Percentiles rank a stretch among this genome's conserved stretches.
Evolutionary conservation across 139 green algal species (phyloP).

Genomic region (Penium margaritaceum): DNA sequence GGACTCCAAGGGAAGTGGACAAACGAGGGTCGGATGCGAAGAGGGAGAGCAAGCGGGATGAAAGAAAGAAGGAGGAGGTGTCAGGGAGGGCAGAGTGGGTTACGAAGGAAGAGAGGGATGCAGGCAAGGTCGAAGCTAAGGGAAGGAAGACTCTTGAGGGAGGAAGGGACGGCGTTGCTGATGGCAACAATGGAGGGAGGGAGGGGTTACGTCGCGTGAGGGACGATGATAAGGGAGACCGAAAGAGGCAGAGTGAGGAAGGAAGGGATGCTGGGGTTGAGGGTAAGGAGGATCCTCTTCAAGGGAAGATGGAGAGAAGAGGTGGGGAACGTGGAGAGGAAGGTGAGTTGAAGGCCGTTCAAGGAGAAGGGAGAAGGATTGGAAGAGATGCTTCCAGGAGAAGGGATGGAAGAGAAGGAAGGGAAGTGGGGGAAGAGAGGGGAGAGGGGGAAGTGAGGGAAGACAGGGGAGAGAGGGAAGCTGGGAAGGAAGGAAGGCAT

Average conservation of each 20-base stretch:
- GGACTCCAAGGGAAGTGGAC: neutral
- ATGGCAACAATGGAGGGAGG: neutral
- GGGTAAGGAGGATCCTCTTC: too few relatives aligned
- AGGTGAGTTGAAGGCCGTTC: neutral
- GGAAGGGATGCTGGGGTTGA: conserved; percentile 6
- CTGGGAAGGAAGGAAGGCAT: neutral
- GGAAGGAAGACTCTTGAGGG: neutral
- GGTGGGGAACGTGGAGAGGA: neutral
- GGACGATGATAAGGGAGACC: neutral
- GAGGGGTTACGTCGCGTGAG: neutral
- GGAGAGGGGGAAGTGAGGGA: neutral
- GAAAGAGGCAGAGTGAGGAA: neutral
- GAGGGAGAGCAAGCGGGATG: neutral
- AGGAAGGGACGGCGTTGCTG: too few relatives aligned
- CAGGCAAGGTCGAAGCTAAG: too few relatives aligned
- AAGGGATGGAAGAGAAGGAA: neutral
- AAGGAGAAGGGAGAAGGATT: neutral
- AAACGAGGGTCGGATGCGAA: neutral
- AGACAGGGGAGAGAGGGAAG: neutral
- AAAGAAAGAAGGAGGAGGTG: neutral
- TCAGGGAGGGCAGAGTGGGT: neutral
- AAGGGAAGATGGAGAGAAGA: too few relatives aligned
- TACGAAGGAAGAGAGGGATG: neutral
- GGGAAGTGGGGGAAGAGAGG: neutral
- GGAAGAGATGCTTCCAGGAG: neutral